Conservation (phyloP, 1,284 basidiomycete genomes). For the Ganoderma meredithae region DNA sequence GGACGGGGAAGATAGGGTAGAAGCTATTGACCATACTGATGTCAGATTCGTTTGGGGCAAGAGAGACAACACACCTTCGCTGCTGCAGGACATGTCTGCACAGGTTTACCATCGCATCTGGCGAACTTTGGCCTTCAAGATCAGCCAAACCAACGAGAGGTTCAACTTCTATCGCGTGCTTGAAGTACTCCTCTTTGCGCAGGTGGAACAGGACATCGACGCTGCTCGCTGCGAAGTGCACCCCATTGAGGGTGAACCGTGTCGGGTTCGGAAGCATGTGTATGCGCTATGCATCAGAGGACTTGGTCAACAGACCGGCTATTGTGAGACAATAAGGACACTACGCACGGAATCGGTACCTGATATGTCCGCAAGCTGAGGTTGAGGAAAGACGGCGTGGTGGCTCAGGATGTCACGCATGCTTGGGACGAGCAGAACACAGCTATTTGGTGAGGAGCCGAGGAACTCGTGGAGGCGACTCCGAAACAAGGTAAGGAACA, state of each 20-base stretch:
- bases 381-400: slow-evolving; percentile 91
- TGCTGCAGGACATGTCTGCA: slow-evolving; percentile 88
- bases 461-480: slow-evolving; percentile 68
- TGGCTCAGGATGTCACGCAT: slow-evolving; percentile 81
- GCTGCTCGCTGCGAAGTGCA: slow-evolving; percentile 81
- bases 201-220: slow-evolving; percentile 92
- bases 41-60: slow-evolving; percentile 8
- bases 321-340: not conserved
- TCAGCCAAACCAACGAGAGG: slow-evolving; percentile 47
- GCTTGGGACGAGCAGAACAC: slow-evolving; percentile 83
- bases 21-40: slow-evolving; percentile 59
- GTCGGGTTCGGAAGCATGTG: slow-evolving; percentile 88
- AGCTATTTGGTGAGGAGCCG: slow-evolving; percentile 69
- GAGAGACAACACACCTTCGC: slow-evolving; percentile 64
- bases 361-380: slow-evolving; percentile 61
- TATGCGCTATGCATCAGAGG: slow-evolving; percentile 60
- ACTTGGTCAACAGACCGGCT: not conserved
- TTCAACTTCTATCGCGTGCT: slow-evolving; percentile 73
- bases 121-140: slow-evolving; percentile 52
- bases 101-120: slow-evolving; percentile 81
- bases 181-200: slow-evolving; percentile 84
- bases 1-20: slow-evolving; percentile 94
- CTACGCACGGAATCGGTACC: slow-evolving; percentile 55
- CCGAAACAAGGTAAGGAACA: slow-evolving; percentile 78
- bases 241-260: slow-evolving; percentile 84